These are phyloP conservation scores for Colletotrichum brevisporum DNA, from an alignment of 2,329 filamentous ascomycete genomes.

Conservation along the genomic window DNA sequence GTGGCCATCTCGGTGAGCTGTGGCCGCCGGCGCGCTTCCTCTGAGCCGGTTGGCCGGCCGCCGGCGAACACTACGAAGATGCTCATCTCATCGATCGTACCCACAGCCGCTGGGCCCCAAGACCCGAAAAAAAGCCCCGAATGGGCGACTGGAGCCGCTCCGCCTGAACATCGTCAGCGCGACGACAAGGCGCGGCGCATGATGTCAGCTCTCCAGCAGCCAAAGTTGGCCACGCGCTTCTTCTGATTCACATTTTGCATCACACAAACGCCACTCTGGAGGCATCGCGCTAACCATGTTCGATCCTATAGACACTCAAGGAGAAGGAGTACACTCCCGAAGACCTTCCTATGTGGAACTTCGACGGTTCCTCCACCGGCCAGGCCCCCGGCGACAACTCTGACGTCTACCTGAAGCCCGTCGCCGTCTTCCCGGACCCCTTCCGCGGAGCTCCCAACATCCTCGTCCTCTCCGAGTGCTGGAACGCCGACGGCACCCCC, in stretches of 20 bases:
- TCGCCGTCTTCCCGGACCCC: constrained; percentile 90
- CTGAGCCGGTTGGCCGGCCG: constrained; percentile 18
- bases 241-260: constrained; percentile 8
- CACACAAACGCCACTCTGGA: neutral
- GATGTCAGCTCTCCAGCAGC: constrained; percentile 29
- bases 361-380: constrained; percentile 86
- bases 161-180: constrained; percentile 32
- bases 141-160: constrained; percentile 21
- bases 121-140: constrained; percentile 6
- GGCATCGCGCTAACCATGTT: constrained; percentile 40
- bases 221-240: constrained; percentile 24
- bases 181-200: constrained; percentile 31
- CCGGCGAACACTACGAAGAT: constrained; percentile 13
- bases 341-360: constrained; percentile 70
- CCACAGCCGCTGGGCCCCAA: constrained; percentile 11
- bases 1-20: neutral
- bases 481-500: constrained; percentile 92
- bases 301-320: constrained; percentile 61
- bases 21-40: constrained; percentile 13
- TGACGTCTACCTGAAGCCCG: constrained; percentile 95
- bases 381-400: constrained; percentile 97
- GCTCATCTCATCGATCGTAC: neutral
- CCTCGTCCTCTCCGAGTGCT: constrained; percentile 94
- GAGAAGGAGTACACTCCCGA: constrained; percentile 65
- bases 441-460: constrained; percentile 93